phyloP scores from a whole-genome alignment of 345 rosid species.

The Triadica sebifera region DNA sequence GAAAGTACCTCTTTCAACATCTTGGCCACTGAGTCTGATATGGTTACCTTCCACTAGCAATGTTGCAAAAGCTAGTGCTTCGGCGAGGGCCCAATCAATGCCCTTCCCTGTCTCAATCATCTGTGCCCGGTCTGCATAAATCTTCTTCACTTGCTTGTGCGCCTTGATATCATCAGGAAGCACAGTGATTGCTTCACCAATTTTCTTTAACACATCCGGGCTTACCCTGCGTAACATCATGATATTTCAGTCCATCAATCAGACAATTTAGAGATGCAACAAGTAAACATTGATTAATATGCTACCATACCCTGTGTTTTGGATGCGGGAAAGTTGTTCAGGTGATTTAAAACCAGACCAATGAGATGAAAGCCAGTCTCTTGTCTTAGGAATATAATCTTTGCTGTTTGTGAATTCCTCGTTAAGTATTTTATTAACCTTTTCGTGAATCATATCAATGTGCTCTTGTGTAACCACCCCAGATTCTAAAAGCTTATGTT shows the following conservation, averaged over 20 bases:
- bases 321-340: constrained; percentile 71
- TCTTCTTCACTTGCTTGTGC: constrained; percentile 70
- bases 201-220: constrained; percentile 72
- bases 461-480: constrained; percentile 58
- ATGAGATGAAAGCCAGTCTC: constrained; percentile 84
- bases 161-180: constrained; percentile 72
- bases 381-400: constrained; percentile 59
- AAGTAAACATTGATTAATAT: constrained; percentile 6
- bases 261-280: neutral
- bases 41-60: constrained; percentile 80
- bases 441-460: constrained; percentile 49
- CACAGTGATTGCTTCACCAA: constrained; percentile 70
- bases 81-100: constrained; percentile 82
- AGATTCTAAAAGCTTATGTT: constrained; percentile 56
- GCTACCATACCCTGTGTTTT: constrained; percentile 65
- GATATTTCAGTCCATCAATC: constrained; percentile 6
- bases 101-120: constrained; percentile 82
- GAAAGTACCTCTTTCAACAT: constrained; percentile 87
- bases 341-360: constrained; percentile 86
- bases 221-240: constrained; percentile 49
- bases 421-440: constrained; percentile 62
- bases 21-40: constrained; percentile 86
- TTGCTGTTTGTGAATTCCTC: constrained; percentile 70
- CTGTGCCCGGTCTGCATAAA: constrained; percentile 60
- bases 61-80: constrained; percentile 79